Conservation (phyloP, 179 eudicot genomes). For the Gypsophila paniculata region DNA sequence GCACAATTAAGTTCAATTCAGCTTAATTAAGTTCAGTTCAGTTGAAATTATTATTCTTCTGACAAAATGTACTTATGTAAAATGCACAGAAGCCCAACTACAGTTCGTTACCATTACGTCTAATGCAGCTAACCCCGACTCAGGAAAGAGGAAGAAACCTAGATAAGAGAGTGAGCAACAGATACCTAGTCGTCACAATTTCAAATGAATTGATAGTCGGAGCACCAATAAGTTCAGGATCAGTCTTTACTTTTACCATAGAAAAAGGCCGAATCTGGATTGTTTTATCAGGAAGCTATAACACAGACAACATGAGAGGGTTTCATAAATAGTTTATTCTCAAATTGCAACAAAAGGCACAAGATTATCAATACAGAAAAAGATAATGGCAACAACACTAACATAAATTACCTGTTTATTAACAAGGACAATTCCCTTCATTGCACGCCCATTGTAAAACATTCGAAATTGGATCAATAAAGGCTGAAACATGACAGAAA, state of each 20-base stretch:
- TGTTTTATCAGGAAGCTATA: constrained; percentile 39
- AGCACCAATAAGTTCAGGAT: constrained; percentile 29
- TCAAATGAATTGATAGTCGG: constrained; percentile 58
- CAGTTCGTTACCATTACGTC: background rate
- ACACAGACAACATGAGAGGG: background rate
- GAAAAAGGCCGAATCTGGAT: constrained; percentile 64
- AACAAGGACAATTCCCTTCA: constrained; percentile 79
- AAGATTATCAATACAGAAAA: background rate
- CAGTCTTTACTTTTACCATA: constrained; percentile 65
- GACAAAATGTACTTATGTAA: background rate
- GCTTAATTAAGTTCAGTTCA: no score
- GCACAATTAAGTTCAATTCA: no score
- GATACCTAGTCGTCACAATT: constrained; percentile 63
- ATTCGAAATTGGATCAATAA: constrained; percentile 71
- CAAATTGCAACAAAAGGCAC: background rate
- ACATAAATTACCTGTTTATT: constrained; percentile 50
- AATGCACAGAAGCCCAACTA: no score
- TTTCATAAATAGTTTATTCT: background rate
- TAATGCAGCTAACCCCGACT: background rate
- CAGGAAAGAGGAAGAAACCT: no score
- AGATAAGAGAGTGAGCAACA: background rate
- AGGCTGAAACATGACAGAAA: constrained; percentile 42
- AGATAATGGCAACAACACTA: background rate
- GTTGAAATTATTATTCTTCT: no score
- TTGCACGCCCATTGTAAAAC: constrained; percentile 59